Conservation (phyloP, 805 yeast species). For the Kazachstania viticola region DNA sequence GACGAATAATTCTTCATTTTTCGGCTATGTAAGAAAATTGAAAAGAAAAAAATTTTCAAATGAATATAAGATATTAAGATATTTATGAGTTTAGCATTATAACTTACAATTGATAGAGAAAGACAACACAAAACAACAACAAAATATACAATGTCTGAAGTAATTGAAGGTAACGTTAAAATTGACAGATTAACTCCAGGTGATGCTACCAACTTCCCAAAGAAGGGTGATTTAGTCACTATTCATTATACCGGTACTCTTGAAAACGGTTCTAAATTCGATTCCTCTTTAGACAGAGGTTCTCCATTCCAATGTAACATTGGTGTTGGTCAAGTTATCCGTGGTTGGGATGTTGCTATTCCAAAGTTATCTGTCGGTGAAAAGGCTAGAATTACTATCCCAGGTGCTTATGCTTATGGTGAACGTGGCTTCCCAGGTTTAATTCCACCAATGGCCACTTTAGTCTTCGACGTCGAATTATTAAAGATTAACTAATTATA, state of each 20-base stretch:
- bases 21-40: neutral
- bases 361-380: slow-evolving; percentile 89
- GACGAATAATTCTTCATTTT: neutral
- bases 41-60: neutral
- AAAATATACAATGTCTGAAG: slow-evolving; percentile 22
- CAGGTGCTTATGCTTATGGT: slow-evolving; percentile 91
- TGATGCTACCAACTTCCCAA: slow-evolving; percentile 81
- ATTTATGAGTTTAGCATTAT: too few relatives aligned
- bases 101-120: neutral
- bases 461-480: slow-evolving; percentile 76
- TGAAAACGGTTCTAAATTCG: slow-evolving; percentile 92
- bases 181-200: slow-evolving; percentile 37
- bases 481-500: slow-evolving; percentile 30
- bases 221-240: slow-evolving; percentile 77
- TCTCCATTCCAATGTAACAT: slow-evolving; percentile 88
- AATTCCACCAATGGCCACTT: slow-evolving; percentile 93
- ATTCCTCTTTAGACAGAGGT: slow-evolving; percentile 90
- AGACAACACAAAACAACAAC: neutral
- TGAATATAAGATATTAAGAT: neutral
- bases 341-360: slow-evolving; percentile 94
- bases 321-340: slow-evolving; percentile 94
- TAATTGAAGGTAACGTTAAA: slow-evolving; percentile 30
- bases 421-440: slow-evolving; percentile 91
- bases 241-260: slow-evolving; percentile 94
- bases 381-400: slow-evolving; percentile 83